Evolutionary conservation across 371 early-diverging fungal species (phyloP), one percentile per base, ranked within the genome.

Genomic region (Chytridium lagenaria): DNA sequence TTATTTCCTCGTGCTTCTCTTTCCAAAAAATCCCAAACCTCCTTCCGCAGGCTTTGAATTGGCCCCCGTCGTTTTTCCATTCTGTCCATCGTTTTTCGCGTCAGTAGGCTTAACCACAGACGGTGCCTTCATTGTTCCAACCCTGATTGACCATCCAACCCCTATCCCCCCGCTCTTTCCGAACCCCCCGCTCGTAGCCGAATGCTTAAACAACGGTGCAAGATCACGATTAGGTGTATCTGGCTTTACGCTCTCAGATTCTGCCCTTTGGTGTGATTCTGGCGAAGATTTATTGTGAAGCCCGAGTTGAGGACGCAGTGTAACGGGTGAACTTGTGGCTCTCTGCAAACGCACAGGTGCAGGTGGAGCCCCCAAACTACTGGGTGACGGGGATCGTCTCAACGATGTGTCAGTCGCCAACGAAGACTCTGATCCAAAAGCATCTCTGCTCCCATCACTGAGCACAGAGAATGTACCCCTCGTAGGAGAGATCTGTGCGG

Each of bases 301-400:
- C 3, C 61, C 36, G 2, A 33, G 16, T 61, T 61, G 61, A 10
- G 61, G 61, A 34, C 61, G 31, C 12, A 34, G 19, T 5, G 36
- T 61, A 15, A 28, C 36, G 16, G 30, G 34, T 7, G 61, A 61
- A 37, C 34, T 34, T 37, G 61, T 61, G 3, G 30, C 37, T 61
- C 61, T 61, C 34, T 61, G 61, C 19, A 28, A 23, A 5, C 36
- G 3, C 12, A 26, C 61, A 34, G 61, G 61, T 34, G 61, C n/a
- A 33, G 61, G 61, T 16, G 61, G 55, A 61, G 61, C 10, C 30
- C 30, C 55, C 55, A 16, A 55, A 26, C 26, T 31, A 61, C 15
- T 36, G 61, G 5, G 31, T 34, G 26, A 7, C 7, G 19, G 44
- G 12, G 12, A 12, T 44, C 12, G 44, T 12, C 44, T 44, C 7